Evolutionary conservation across 192 early-diverging fungal genomes (phyloP).

Genomic region (Thamnidium elegans): DNA sequence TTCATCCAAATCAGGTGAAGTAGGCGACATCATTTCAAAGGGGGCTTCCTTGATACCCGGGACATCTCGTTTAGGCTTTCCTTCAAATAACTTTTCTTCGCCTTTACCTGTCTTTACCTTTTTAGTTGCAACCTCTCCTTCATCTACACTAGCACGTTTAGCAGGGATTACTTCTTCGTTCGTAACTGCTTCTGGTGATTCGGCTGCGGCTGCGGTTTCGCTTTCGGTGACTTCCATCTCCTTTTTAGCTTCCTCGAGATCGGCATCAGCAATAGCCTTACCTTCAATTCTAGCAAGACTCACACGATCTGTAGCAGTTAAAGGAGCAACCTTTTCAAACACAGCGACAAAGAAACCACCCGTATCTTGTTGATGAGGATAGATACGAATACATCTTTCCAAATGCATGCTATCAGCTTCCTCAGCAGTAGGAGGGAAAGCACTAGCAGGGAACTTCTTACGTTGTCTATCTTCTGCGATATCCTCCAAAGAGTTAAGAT

Average conservation of each 20-base stretch:
- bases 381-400: constrained; percentile 83
- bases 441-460: constrained; percentile 50
- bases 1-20: constrained; percentile 55
- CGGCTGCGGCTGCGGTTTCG: constrained; percentile 14
- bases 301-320: constrained; percentile 52
- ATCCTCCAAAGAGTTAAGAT: constrained; percentile 50
- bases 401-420: constrained; percentile 60
- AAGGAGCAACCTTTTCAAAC: constrained; percentile 81
- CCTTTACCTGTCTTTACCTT: constrained; percentile 22
- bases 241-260: constrained; percentile 8
- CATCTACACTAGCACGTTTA: constrained; percentile 21
- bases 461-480: constrained; percentile 35
- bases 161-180: constrained; percentile 20
- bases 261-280: constrained; percentile 20
- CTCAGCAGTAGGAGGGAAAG: constrained; percentile 54
- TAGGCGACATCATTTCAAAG: constrained; percentile 75
- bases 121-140: constrained; percentile 14
- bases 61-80: constrained; percentile 42
- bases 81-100: constrained; percentile 16
- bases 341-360: constrained; percentile 99
- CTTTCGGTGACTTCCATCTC: constrained; percentile 9
- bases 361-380: constrained; percentile 92
- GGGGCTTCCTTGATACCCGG: constrained; percentile 72
- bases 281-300: constrained; percentile 28
- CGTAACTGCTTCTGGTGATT: constrained; percentile 18